A percentile compares a stretch with the other conserved stretches of the same genome.
Conservation (phyloP, 805 yeast genomes). For the Metschnikowia noctiluminum region DNA sequence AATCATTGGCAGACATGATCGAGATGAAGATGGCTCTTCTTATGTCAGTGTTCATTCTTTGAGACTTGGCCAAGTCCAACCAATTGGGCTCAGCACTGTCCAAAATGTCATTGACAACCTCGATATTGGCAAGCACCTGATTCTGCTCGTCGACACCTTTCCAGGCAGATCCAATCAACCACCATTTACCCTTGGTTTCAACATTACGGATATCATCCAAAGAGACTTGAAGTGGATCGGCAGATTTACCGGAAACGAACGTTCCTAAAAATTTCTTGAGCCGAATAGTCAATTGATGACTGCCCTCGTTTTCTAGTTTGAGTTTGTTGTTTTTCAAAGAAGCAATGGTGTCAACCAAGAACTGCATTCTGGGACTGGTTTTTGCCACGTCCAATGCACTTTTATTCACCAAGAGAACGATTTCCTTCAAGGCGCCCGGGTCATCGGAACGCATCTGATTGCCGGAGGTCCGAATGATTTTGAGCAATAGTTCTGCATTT, state of each 20-base stretch:
- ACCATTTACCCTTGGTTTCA: constrained; percentile 92
- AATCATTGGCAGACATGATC: constrained; percentile 93
- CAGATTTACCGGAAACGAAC: constrained; percentile 41
- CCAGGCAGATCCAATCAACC: constrained; percentile 99
- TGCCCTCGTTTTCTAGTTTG: constrained; percentile 50
- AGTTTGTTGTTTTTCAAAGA: constrained; percentile 84
- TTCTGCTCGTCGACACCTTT: constrained; percentile 50
- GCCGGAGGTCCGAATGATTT: constrained; percentile 74
- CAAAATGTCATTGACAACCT: constrained; percentile 54
- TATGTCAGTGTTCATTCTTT: constrained; percentile 93
- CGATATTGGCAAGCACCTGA: constrained; percentile 33
- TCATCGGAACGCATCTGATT: constrained; percentile 86
- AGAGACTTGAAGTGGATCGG: constrained; percentile 81
- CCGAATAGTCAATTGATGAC: constrained; percentile 49
- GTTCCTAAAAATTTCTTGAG: constrained; percentile 63
- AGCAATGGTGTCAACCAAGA: constrained; percentile 79
- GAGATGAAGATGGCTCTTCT: constrained; percentile 92
- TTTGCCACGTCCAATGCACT: constrained; percentile 33
- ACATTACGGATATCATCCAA: constrained; percentile 76
- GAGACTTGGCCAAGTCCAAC: constrained; percentile 79
- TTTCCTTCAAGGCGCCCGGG: constrained; percentile 78
- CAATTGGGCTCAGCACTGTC: constrained; percentile 81
- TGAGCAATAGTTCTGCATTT: constrained; percentile 73
- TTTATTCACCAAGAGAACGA: constrained; percentile 50
- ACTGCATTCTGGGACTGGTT: constrained; percentile 61